A percentile compares a stretch with the other conserved stretches of the same genome.
Conservation (phyloP, 2,329 filamentous ascomycete species). For the Ambrosiella beaveri region DNA sequence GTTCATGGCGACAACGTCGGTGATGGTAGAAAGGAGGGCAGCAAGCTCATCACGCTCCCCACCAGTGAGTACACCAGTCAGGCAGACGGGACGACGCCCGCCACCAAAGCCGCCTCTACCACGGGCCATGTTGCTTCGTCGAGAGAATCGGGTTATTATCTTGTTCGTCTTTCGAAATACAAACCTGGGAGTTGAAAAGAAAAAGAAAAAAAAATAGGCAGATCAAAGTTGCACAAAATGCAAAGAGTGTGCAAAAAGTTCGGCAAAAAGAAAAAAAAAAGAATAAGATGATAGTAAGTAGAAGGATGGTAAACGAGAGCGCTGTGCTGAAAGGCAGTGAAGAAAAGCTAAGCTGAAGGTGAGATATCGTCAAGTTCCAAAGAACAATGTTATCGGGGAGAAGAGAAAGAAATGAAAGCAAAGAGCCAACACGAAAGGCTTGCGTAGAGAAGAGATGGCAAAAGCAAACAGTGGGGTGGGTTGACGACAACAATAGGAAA, state of each 20-base stretch:
- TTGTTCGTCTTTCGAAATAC: background rate
- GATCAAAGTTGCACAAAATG: background rate
- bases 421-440: background rate
- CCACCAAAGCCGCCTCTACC: constrained; percentile 20
- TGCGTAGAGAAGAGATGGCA: background rate
- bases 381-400: background rate
- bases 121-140: constrained; percentile 22
- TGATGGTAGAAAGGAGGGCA: constrained; percentile 33
- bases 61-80: constrained; percentile 30
- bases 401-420: constrained; percentile 1
- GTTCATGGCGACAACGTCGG: constrained; percentile 36
- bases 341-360: background rate
- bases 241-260: background rate
- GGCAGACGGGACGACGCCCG: constrained; percentile 30
- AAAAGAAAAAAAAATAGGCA: background rate
- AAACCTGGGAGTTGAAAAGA: background rate
- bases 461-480: constrained; percentile 6
- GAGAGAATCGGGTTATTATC: constrained; percentile 1
- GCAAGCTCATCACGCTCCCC: constrained; percentile 35
- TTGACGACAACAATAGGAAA: constrained; percentile 3
- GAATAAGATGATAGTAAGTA: background rate
- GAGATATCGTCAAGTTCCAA: background rate
- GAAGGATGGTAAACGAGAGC: background rate
- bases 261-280: background rate
- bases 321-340: background rate